Evolutionary conservation across 164 flowering plant genomes (phyloP).

Genomic region (Tetrastigma voinierianum): DNA sequence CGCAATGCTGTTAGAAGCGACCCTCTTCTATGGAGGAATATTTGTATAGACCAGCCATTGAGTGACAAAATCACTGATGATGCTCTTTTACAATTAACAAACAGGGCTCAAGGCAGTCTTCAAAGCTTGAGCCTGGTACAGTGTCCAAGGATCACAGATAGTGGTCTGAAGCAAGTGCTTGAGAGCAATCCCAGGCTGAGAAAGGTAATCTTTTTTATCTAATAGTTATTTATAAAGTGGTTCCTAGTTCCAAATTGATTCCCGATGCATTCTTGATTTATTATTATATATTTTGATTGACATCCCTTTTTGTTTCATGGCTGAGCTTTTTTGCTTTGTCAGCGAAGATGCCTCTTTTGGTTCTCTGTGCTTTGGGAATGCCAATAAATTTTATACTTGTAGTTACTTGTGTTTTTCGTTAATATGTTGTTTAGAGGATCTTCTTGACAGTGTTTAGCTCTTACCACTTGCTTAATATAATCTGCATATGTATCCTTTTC

Average conservation of each 20-base stretch:
- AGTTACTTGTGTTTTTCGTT: background rate
- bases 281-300: no score
- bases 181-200: constrained; percentile 56
- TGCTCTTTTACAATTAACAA: constrained; percentile 50
- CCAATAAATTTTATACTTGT: background rate
- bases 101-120: constrained; percentile 63
- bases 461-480: no score
- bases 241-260: no score
- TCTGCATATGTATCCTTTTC: no score
- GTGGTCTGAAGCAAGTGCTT: constrained; percentile 62
- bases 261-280: no score
- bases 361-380: background rate
- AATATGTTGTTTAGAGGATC: background rate
- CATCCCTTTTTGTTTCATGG: no score
- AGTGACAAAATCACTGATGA: constrained; percentile 62
- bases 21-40: constrained; percentile 64
- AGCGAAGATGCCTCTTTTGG: background rate
- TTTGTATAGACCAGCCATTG: constrained; percentile 56
- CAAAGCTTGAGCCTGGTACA: constrained; percentile 55
- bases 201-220: constrained; percentile 44
- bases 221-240: no score
- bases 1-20: constrained; percentile 43
- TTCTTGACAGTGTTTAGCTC: background rate
- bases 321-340: background rate
- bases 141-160: constrained; percentile 57